Evolutionary conservation across 2,329 filamentous ascomycete genomes (phyloP).

Genomic region (Myriosclerotinia curreyana): DNA sequence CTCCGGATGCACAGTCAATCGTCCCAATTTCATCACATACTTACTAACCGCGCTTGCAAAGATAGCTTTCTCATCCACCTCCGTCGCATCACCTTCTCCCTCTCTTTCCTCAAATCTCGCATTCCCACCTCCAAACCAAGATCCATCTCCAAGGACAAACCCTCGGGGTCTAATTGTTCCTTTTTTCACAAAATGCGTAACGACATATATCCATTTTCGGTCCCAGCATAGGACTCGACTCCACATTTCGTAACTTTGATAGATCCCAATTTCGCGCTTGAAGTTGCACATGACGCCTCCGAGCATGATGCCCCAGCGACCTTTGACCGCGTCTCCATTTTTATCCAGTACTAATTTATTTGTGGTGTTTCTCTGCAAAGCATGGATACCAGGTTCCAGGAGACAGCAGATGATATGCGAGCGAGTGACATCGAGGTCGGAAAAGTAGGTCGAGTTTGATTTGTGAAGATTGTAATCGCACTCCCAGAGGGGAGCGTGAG

Average conservation of each 20-base stretch:
- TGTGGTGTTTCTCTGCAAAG: conserved; percentile 48
- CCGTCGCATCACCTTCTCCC: conserved; percentile 37
- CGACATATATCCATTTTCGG: conserved; percentile 75
- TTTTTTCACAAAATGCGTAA: conserved; percentile 69
- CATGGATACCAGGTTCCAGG: conserved; percentile 56
- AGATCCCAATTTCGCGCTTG: conserved; percentile 68
- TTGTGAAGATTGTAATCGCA: conserved; percentile 74
- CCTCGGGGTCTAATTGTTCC: conserved; percentile 54
- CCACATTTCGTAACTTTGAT: conserved; percentile 70
- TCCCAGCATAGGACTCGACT: conserved; percentile 71
- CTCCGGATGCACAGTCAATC: conserved; percentile 81
- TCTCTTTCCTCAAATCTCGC: conserved; percentile 44
- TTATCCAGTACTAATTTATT: conserved; percentile 47
- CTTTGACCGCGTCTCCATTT: conserved; percentile 48
- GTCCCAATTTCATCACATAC: conserved; percentile 78
- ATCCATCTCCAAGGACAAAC: conserved; percentile 43
- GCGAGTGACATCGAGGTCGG: conserved; percentile 69
- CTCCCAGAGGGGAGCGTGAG: conserved; percentile 59
- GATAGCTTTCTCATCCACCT: conserved; percentile 59
- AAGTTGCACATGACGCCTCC: conserved; percentile 73
- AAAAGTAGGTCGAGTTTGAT: conserved; percentile 68
- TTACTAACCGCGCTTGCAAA: conserved; percentile 72
- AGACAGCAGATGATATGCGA: conserved; percentile 74
- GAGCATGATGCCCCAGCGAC: conserved; percentile 61
- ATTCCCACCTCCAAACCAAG: conserved; percentile 42